A percentile compares a stretch with the other conserved stretches of the same genome.
These are phyloP conservation scores for Darksidea phi DNA, from an alignment of 495 filamentous ascomycete genomes.

Conservation along the genomic window DNA sequence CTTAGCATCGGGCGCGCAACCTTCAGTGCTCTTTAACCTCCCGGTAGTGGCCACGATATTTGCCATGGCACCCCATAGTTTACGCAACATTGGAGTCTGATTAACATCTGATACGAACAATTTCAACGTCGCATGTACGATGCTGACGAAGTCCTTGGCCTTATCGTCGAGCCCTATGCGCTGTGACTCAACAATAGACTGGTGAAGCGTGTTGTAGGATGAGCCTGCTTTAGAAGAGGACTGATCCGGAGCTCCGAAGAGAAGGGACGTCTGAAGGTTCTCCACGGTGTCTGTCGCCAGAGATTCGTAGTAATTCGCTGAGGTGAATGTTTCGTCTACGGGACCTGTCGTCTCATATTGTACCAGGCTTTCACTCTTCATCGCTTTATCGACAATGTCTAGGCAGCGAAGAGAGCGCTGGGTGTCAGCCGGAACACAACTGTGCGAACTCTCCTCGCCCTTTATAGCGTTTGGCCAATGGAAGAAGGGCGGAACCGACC, in stretches of 20 bases:
- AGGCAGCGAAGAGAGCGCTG: slow-evolving; percentile 7
- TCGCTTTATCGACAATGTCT: slow-evolving; percentile 15
- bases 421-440: slow-evolving; percentile 5
- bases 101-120: slow-evolving; percentile 20
- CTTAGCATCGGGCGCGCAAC: not conserved
- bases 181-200: slow-evolving; percentile 13
- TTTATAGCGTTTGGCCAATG: slow-evolving; percentile 5
- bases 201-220: not conserved
- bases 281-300: slow-evolving; percentile 7
- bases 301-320: slow-evolving; percentile 22
- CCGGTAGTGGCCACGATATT: not conserved
- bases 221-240: not conserved
- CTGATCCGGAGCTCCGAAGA: not conserved
- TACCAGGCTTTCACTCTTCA: slow-evolving; percentile 5
- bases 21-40: not conserved
- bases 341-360: not conserved
- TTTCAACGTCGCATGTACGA: slow-evolving; percentile 8
- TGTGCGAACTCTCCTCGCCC: not conserved
- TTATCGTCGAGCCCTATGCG: not conserved
- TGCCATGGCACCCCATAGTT: slow-evolving; percentile 24
- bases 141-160: not conserved
- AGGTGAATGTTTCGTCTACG: slow-evolving; percentile 18
- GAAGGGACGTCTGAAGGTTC: not conserved
- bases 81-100: slow-evolving; percentile 14
- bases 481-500: slow-evolving; percentile 25